Base-by-base conservation (phyloP, 2,329 filamentous ascomycete species). In the Pseudocercospora fuligena region DNA sequence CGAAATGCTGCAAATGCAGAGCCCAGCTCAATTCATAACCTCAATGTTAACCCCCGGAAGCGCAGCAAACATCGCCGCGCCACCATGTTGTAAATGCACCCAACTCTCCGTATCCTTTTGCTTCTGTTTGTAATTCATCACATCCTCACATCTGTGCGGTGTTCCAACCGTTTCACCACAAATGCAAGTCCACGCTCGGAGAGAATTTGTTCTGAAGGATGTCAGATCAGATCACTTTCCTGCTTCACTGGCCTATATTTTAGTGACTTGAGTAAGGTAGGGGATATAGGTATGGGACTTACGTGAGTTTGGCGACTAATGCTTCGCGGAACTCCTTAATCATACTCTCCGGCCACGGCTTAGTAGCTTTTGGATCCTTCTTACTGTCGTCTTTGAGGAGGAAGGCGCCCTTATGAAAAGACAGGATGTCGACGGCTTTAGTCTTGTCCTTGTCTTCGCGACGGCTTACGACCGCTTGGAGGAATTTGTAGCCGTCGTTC, bases 401-500 rank as follows among this genome's bases (percentile, higher is more conserved):
- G 51, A 79, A 68, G 7, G 77, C 75, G 5, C 49, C 23, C 56
- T 66, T 70, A 49, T 71, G 73, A 61, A 79, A 77, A 19, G 61
- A 59, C 8, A 79, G 60, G 9, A 77, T 56, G 29, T 76, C 70
- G 9, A 33, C 68, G 5, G 70, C 76, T 54, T 69, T 70, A 7
- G 47, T 56, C 5, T 46, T 47, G 16, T 69, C 73, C 56, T 43
- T 58, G 19, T 58, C 56, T 14, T 36, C 56, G 31, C 56, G 31
- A 43, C 56, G 56, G 31, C 36, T 33, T 4, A 9, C 29, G 16
- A 76, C 61, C 1, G 70, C 64, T 46, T 74, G 69, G 9, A 78
- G 68, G 33, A 78, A 74, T 36, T 76, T 74, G 58, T 72, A 73
- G 23, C 74, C 73, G 36, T 80, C 78, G 43, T 71, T 70, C 72